A percentile compares a stretch with the other conserved stretches of the same genome.
These are phyloP conservation scores for Podospora conica DNA, from an alignment of 495 filamentous ascomycete genomes.

Conservation along the genomic window DNA sequence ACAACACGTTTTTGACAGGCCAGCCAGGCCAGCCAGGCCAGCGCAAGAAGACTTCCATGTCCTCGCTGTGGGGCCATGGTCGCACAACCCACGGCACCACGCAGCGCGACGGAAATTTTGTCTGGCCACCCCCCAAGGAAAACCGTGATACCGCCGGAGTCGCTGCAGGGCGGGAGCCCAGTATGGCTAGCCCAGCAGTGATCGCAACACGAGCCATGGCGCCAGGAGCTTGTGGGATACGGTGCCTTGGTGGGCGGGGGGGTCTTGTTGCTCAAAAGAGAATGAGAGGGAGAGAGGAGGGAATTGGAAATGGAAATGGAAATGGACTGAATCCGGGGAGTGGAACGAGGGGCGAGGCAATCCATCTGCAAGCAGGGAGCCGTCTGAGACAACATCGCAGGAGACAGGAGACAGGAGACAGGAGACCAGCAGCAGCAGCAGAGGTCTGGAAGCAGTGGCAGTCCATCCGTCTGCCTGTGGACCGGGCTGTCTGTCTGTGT, in stretches of 20 bases:
- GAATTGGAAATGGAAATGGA: background rate
- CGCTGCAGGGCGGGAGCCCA: background rate
- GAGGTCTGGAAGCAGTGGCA: too few species aligned
- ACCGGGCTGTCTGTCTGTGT: too few species aligned
- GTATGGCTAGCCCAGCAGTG: background rate
- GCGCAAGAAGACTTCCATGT: background rate
- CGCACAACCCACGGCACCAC: background rate
- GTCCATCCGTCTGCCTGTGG: too few species aligned
- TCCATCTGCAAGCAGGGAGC: background rate
- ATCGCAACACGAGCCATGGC: background rate
- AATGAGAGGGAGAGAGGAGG: background rate
- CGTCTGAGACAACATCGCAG: background rate
- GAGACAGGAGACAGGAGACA: too few species aligned
- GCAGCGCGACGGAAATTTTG: background rate
- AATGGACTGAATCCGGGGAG: background rate
- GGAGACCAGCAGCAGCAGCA: background rate
- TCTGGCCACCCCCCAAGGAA: background rate
- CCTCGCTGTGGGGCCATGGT: background rate
- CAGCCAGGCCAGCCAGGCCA: too few species aligned
- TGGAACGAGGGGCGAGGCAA: background rate
- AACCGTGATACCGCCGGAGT: background rate
- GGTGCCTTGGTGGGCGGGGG: background rate
- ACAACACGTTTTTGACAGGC: conserved; percentile 25
- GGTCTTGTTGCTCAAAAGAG: background rate
- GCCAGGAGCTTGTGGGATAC: background rate